A percentile compares a stretch with the other conserved stretches of the same genome.
Evolutionary conservation across 139 green algal genomes (phyloP).

Genomic region (Coelastrella sp.): DNA sequence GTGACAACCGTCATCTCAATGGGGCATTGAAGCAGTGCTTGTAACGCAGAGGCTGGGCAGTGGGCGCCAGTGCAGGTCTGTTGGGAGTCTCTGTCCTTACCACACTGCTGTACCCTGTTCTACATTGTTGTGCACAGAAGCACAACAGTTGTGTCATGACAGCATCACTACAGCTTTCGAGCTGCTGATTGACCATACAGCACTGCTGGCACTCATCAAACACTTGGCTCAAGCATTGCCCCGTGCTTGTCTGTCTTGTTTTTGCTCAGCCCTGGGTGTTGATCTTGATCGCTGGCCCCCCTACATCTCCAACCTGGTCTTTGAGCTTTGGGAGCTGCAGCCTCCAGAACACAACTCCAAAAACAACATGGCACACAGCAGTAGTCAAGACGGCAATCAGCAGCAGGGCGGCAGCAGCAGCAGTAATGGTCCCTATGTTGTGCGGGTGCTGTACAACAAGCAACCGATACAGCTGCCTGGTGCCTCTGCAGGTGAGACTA

Average conservation of each 20-base stretch:
- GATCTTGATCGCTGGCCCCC: constrained; percentile 70
- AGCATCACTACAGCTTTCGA: no score
- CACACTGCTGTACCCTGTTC: no score
- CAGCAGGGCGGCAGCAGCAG: not conserved
- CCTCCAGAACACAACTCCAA: constrained; percentile 16
- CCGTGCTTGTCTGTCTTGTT: constrained; percentile 58
- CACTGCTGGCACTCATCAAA: no score
- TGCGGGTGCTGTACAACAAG: constrained; percentile 75
- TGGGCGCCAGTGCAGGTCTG: no score
- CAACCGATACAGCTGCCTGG: constrained; percentile 64
- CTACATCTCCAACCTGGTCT: constrained; percentile 73
- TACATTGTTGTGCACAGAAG: no score
- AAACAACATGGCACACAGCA: constrained; percentile 48
- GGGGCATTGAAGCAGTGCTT: no score
- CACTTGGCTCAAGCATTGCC: no score
- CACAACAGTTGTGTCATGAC: no score
- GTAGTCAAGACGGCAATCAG: not conserved
- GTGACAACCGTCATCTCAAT: no score
- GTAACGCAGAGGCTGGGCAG: no score
- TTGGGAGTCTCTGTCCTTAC: no score
- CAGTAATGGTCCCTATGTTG: constrained; percentile 1
- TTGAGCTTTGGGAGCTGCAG: constrained; percentile 80
- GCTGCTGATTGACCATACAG: not conserved
- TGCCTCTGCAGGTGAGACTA: constrained; percentile 37
- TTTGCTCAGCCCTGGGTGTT: constrained; percentile 64